Conservation (phyloP, 2,329 filamentous ascomycete genomes). For the Aspergillus neotritici region DNA sequence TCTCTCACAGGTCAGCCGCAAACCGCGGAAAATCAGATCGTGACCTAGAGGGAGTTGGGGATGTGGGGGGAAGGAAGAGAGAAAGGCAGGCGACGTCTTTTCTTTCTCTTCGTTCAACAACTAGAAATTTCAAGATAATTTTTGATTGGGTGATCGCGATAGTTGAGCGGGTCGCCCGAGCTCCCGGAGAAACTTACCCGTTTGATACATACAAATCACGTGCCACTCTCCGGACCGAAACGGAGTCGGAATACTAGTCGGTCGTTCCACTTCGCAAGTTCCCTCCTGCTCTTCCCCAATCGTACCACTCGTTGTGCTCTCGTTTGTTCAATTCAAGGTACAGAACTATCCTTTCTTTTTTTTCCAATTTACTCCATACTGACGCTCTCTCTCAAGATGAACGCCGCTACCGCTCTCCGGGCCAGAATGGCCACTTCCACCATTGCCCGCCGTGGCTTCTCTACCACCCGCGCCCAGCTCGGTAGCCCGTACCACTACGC, state of each 20-base stretch:
- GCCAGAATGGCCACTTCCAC: slow-evolving; percentile 58
- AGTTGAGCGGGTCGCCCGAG: slow-evolving; percentile 4
- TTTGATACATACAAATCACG: slow-evolving; percentile 12
- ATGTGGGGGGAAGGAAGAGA: too few relatives aligned
- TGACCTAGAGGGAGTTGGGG: slow-evolving; percentile 11
- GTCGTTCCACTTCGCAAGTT: slow-evolving; percentile 15
- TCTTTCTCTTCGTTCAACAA: background rate
- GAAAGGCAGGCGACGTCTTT: too few relatives aligned
- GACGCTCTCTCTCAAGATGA: slow-evolving; percentile 59
- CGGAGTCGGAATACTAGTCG: slow-evolving; percentile 1
- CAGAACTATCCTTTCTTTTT: slow-evolving; percentile 8
- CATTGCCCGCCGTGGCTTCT: slow-evolving; percentile 88
- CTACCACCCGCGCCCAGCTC: slow-evolving; percentile 78
- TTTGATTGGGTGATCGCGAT: slow-evolving; percentile 16
- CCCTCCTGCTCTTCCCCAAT: slow-evolving; percentile 15
- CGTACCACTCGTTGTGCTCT: slow-evolving; percentile 16
- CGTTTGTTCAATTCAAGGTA: slow-evolving; percentile 28
- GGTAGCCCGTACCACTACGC: slow-evolving; percentile 96
- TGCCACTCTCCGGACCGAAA: slow-evolving; percentile 4
- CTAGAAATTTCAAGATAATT: slow-evolving; percentile 32
- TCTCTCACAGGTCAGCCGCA: slow-evolving; percentile 12
- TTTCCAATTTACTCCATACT: slow-evolving; percentile 34
- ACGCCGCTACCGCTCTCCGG: slow-evolving; percentile 62
- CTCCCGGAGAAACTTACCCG: slow-evolving; percentile 16
- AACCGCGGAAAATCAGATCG: slow-evolving; percentile 12